Evolutionary conservation across 2,329 filamentous ascomycete species (phyloP), one percentile per base, ranked within the genome.

Genomic region (Septoria linicola): DNA sequence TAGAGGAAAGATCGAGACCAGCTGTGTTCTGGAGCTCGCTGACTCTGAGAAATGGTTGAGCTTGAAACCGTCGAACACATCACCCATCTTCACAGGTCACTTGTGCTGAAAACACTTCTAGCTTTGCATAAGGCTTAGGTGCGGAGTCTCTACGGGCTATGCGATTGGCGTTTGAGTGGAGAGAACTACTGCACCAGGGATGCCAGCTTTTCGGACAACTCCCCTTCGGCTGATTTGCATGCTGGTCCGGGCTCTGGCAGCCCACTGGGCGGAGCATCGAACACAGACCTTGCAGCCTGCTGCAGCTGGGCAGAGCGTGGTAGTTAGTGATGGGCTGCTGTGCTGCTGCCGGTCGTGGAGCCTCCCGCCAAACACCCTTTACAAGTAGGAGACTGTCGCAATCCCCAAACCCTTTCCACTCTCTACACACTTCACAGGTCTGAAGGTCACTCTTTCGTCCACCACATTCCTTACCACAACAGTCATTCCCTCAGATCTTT

Each of bases 401-500:
- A 49, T 52, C 51, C 53, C 6, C 36, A 51, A 8, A 10, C 8
- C 25, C 31, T 40, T 53, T 17, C 30, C 43, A 30, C 48, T 40
- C 53, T 52, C 51, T 43, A 36, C 49, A 56, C 60, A 48, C 54
- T 59, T 59, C 60, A 59, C 59, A 54, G 57, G 60, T 54, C 55
- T 59, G 59, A 57, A 58, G 56, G 51, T 54, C 46, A 31, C 39
- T 39, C 51, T 52, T 58, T 55, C 49, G 51, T 55, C 53, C 58
- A 53, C 45, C 59, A 57, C 59, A 57, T 53, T 61, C 57, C 41
- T 60, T 58, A 50, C 41, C 45, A 47, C 19, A 41, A 40, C 50
- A 49, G 51, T 60, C 59, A 31, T 56, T 63, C 58, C 41, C 42
- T 59, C 51, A 49, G 53, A 47, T 60, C 59, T 61, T 59, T 62